Evolutionary conservation across 176 grass and related monocot species (phyloP).

Genomic region (Hordeum marinum): DNA sequence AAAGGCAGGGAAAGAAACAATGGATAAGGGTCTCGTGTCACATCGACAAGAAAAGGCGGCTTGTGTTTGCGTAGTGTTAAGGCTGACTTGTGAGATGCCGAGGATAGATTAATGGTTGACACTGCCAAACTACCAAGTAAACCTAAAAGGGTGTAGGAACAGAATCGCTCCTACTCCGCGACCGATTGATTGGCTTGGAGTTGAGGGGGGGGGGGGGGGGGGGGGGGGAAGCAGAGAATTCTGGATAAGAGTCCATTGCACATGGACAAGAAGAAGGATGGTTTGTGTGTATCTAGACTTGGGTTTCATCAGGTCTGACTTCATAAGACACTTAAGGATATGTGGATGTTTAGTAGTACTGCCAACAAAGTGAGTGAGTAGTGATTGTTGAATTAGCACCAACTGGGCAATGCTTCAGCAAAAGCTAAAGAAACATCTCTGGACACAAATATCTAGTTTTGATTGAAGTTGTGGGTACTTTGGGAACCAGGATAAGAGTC

Average conservation of each 20-base stretch:
- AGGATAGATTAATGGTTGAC: constrained; percentile 26
- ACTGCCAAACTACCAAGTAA: neutral
- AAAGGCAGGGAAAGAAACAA: neutral
- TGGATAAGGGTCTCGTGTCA: constrained; percentile 21
- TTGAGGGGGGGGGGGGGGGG: neutral
- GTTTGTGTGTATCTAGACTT: constrained; percentile 12
- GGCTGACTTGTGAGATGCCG: constrained; percentile 13
- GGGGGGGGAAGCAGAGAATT: neutral
- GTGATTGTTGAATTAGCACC: neutral
- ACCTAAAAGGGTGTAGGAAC: neutral
- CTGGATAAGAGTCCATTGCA: constrained; percentile 22
- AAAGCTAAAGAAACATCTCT: neutral
- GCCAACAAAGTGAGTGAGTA: neutral
- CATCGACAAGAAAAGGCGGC: neutral
- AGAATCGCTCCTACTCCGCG: neutral
- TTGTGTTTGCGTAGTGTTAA: constrained; percentile 9
- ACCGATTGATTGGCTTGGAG: neutral
- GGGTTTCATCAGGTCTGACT: constrained; percentile 11
- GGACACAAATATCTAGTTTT: neutral
- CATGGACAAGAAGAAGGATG: neutral
- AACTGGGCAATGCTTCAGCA: constrained; percentile 17
- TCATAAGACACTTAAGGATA: constrained; percentile 16
- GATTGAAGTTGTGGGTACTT: neutral
- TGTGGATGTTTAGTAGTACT: neutral
- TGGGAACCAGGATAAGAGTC: neutral